phyloP scores from a whole-genome alignment of 805 yeast genomes.

The Lipomyces sp. region DNA sequence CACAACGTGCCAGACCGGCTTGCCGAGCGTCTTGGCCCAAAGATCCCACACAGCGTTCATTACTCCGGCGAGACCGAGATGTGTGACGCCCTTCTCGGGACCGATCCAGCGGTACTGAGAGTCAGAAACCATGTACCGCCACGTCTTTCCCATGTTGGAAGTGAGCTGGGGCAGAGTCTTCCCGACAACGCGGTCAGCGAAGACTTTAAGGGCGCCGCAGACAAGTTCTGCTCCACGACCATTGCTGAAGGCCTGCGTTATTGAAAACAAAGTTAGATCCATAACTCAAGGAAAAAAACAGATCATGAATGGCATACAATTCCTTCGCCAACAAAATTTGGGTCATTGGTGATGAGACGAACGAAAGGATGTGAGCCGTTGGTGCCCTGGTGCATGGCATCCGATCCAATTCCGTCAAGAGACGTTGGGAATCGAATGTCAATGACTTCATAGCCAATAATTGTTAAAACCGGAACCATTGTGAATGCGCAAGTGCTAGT shows the following conservation, averaged over 20 bases:
- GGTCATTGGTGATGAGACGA: no score
- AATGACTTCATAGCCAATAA: no score
- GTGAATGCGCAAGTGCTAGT: no score
- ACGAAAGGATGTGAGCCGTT: no score
- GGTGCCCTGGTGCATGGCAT: no score
- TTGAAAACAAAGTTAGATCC: no score
- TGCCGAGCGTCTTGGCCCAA: slow-evolving; percentile 42
- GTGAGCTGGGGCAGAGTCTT: slow-evolving; percentile 38
- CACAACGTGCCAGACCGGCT: slow-evolving; percentile 46
- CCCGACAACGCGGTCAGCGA: slow-evolving; percentile 41
- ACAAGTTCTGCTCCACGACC: slow-evolving; percentile 43
- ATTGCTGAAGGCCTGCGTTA: slow-evolving; percentile 45
- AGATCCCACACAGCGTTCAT: slow-evolving; percentile 46
- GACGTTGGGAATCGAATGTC: no score
- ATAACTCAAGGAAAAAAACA: no score
- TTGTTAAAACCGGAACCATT: no score
- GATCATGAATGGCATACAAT: no score
- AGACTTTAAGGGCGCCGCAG: slow-evolving; percentile 39
- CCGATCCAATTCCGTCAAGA: no score
- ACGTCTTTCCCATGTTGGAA: slow-evolving; percentile 43
- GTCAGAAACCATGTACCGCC: slow-evolving; percentile 44
- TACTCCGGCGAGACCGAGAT: slow-evolving; percentile 43
- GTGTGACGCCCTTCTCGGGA: slow-evolving; percentile 46
- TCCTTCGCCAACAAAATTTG: no score
- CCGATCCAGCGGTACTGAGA: slow-evolving; percentile 47